Evolutionary conservation across 441 rosid species (phyloP).

Genomic region (Viola pubescens): DNA sequence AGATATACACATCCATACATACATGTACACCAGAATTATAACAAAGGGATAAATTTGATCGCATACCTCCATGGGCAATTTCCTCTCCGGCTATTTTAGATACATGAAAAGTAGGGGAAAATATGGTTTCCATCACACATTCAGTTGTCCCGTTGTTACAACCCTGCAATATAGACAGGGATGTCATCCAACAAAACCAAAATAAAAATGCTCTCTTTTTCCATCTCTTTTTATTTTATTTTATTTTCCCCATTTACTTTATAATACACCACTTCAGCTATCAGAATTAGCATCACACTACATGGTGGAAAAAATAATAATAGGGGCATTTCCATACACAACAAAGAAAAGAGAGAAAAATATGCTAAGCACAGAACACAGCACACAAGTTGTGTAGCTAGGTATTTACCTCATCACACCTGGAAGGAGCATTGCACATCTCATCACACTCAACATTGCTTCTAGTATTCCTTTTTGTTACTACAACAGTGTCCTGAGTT

Average conservation of each 20-base stretch:
- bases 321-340: constrained; percentile 4
- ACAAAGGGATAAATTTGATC: not conserved
- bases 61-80: constrained; percentile 38
- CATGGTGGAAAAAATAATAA: not conserved
- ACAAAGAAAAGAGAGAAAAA: constrained; percentile 4
- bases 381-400: not conserved
- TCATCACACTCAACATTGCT: constrained; percentile 23
- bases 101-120: constrained; percentile 58
- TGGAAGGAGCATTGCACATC: constrained; percentile 21
- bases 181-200: constrained; percentile 14
- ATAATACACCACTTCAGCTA: not conserved
- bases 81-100: constrained; percentile 33
- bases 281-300: not conserved
- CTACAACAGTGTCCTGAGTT: constrained; percentile 24
- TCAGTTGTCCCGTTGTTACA: constrained; percentile 27
- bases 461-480: constrained; percentile 24
- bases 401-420: constrained; percentile 33
- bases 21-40: not conserved
- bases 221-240: not conserved
- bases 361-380: not conserved
- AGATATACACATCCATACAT: not conserved
- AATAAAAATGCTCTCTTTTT: not conserved
- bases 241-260: not conserved
- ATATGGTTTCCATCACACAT: constrained; percentile 32
- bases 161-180: constrained; percentile 32